These are phyloP conservation scores for Lumnitzera littorea DNA, from an alignment of 345 rosid species.

Conservation along the genomic window DNA sequence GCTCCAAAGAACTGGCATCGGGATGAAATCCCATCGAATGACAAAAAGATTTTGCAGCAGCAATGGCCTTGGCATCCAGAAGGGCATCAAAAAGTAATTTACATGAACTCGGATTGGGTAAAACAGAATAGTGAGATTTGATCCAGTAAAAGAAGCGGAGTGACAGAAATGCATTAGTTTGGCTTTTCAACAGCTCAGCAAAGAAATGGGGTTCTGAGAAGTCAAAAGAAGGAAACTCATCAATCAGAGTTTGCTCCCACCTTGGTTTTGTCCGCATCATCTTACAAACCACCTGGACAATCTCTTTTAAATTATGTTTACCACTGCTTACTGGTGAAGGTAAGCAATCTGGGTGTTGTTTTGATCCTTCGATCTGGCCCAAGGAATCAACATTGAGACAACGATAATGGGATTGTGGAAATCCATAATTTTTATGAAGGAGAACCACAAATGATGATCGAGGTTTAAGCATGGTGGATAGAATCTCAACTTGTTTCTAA, in stretches of 20 bases:
- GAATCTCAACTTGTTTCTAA: no score
- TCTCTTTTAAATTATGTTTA: conserved; percentile 9
- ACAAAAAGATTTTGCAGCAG: conserved; percentile 39
- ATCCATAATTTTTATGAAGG: no score
- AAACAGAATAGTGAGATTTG: conserved; percentile 19
- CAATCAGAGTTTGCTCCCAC: conserved; percentile 49
- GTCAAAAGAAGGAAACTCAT: conserved; percentile 46
- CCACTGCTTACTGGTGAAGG: no score
- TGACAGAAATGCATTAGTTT: conserved; percentile 44
- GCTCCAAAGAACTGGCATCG: conserved; percentile 26
- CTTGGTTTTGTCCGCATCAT: conserved; percentile 36
- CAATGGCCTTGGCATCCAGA: conserved; percentile 45
- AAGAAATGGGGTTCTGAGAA: conserved; percentile 47
- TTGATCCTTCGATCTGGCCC: no score
- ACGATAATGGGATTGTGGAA: no score
- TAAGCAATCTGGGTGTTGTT: no score
- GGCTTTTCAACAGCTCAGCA: conserved; percentile 34
- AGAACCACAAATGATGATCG: no score
- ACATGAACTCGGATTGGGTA: conserved; percentile 37
- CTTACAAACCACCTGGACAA: conserved; percentile 36
- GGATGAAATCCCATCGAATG: conserved; percentile 33
- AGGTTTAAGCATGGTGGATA: no score
- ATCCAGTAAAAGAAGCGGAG: conserved; percentile 49
- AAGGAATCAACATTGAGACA: no score
- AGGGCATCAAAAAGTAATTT: conserved; percentile 47